Evolutionary conservation across 1,139 yeast genomes (phyloP), one percentile per base, ranked within the genome.

Genomic region (Candida glucosophila): DNA sequence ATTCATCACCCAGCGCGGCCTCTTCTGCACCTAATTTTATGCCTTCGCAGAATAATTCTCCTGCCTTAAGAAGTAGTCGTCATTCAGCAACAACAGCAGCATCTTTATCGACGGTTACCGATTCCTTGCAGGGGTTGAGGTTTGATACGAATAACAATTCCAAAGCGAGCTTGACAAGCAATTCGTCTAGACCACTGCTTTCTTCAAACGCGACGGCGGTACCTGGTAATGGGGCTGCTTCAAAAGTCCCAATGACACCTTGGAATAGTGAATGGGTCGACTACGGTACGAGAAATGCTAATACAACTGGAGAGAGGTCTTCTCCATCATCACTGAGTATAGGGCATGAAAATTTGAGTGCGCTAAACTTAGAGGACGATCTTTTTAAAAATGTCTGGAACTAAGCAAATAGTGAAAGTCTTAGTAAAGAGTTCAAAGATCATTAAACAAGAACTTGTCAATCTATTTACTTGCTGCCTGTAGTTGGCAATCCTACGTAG

Each of bases 401-500:
- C 12, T 15, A n/a, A 10, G 15, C 13, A 17, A 8, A 23, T 9
- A 27, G 14, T 10, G 12, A 4, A 18, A 18, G n/a, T 18, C 10
- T n/a, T 16, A 8, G n/a, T n/a, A n/a, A n/a, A n/a, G 18, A 16
- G 12, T 14, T 19, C 17, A 7, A 24, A 10, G 15, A 23, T 17
- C 14, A 27, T 20, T 27, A 23, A 10, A 18, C 19, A 11, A 13
- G 6, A 14, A 6, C 19, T 5, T 24, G 24, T 11, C 17, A 17
- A 13, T 8, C 9, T 15, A 25, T 20, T 35, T 50, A 71, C 46
- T 69, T 75, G 27, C 82, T 78, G 37, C 88, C 90, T 15, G 94
- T 78, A 21, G 97, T 83, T 49, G 97, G 96, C 44, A 88, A 71
- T 8, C 96, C 97, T 34, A 83, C 74, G 43, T 72, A 72, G 15